Conservation (phyloP, 352 stramenopile species). For the Pythium rhizo-oryzae region DNA sequence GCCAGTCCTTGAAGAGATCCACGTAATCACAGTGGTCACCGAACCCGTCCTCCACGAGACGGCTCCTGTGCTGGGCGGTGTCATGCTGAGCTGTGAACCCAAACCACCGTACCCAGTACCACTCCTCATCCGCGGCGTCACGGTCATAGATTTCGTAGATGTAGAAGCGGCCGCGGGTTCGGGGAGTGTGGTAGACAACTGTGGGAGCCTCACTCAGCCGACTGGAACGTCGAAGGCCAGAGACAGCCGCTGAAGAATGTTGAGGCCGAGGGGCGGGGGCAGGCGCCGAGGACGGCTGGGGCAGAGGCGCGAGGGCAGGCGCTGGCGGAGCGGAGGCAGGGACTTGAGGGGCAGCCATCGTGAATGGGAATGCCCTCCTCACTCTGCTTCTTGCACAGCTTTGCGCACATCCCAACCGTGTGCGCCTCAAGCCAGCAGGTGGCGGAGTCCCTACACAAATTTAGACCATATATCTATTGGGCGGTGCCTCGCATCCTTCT, state of each 20-base stretch:
- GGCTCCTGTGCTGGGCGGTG: constrained; percentile 4
- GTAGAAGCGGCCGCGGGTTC: constrained; percentile 3
- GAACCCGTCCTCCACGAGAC: constrained; percentile 7
- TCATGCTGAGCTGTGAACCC: not conserved
- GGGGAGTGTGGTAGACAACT: constrained; percentile 12
- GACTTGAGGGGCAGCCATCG: constrained; percentile 8
- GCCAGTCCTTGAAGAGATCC: constrained; percentile 3
- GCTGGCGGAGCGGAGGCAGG: not conserved
- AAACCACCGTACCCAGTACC: constrained; percentile 8
- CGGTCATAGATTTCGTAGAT: constrained; percentile 8
- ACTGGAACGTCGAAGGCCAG: not conserved
- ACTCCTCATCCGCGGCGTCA: constrained; percentile 11
- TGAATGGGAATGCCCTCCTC: constrained; percentile 5
- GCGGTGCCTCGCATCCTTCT: not conserved
- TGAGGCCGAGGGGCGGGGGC: too few species aligned
- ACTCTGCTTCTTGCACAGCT: constrained; percentile 6
- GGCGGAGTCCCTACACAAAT: not conserved
- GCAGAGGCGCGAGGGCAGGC: not conserved
- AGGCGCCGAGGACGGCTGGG: not conserved
- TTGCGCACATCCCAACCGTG: constrained; percentile 12
- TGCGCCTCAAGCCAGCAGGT: constrained; percentile 5
- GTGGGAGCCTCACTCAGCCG: not conserved
- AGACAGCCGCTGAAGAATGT: too few species aligned
- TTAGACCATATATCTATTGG: not conserved
- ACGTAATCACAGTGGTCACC: constrained; percentile 7